phyloP scores from a whole-genome alignment of 2,329 filamentous ascomycete species.

The Phyllosticta citriasiana region DNA sequence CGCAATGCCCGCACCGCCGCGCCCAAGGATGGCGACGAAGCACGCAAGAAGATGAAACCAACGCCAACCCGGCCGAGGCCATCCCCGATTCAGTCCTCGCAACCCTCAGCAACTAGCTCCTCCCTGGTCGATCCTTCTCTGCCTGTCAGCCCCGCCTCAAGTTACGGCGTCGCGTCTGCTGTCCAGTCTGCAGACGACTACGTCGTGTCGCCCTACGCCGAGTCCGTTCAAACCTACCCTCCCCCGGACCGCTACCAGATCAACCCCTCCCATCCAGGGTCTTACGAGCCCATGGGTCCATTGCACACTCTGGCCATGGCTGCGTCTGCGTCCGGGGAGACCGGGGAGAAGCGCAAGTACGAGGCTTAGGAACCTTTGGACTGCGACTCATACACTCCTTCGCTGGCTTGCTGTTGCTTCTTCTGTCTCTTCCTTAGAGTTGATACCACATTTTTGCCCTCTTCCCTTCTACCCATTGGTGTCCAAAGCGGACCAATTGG shows the following conservation, averaged over 20 bases:
- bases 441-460: background rate
- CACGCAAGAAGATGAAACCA: conserved; percentile 29
- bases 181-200: conserved; percentile 20
- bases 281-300: background rate
- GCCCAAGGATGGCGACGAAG: conserved; percentile 16
- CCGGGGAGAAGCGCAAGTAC: conserved; percentile 28
- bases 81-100: conserved; percentile 18
- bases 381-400: background rate
- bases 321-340: conserved; percentile 21
- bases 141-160: conserved; percentile 20
- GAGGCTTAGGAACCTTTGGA: conserved; percentile 13
- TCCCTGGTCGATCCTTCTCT: conserved; percentile 22
- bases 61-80: conserved; percentile 22
- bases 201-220: conserved; percentile 22
- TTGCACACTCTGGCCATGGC: conserved; percentile 28
- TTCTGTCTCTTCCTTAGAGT: conserved; percentile 1
- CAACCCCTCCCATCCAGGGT: conserved; percentile 12
- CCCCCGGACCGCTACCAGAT: conserved; percentile 2
- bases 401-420: background rate
- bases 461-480: background rate
- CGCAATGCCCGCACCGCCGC: conserved; percentile 28
- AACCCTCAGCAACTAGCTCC: conserved; percentile 14
- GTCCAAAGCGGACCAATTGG: background rate
- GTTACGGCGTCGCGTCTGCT: conserved; percentile 19
- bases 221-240: conserved; percentile 15